A percentile compares a stretch with the other conserved stretches of the same genome.
Conservation (phyloP, 768 basidiomycete genomes). For the Phallus indusiatus region DNA sequence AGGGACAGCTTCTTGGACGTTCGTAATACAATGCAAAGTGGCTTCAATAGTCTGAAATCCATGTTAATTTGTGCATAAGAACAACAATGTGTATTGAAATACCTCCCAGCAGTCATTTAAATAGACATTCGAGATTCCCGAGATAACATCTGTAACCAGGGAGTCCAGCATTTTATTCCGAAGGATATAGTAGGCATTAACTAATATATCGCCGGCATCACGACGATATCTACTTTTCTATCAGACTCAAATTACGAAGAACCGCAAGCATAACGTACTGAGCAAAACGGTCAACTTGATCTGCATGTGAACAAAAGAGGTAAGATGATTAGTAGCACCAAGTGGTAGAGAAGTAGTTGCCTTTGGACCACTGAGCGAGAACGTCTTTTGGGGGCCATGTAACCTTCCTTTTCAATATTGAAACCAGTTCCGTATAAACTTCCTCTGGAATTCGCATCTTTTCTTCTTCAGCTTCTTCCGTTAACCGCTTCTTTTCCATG, state of each 20-base stretch:
- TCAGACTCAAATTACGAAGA: background rate
- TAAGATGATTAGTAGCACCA: slow-evolving; percentile 1
- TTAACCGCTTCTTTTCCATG: background rate
- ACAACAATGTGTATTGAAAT: slow-evolving; percentile 11
- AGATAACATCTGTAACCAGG: slow-evolving; percentile 52
- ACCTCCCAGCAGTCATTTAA: slow-evolving; percentile 71
- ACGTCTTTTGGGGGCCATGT: slow-evolving; percentile 49
- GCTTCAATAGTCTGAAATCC: slow-evolving; percentile 69
- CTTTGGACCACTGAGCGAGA: slow-evolving; percentile 54
- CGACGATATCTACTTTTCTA: slow-evolving; percentile 53
- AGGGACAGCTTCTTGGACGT: slow-evolving; percentile 79
- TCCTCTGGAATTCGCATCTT: slow-evolving; percentile 53
- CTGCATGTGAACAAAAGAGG: slow-evolving; percentile 27
- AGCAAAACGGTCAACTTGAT: slow-evolving; percentile 71
- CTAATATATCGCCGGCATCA: slow-evolving; percentile 79
- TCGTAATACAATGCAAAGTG: slow-evolving; percentile 75
- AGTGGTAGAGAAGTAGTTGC: slow-evolving; percentile 29
- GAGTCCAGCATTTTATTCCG: slow-evolving; percentile 74
- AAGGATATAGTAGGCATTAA: slow-evolving; percentile 80
- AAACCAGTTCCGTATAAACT: slow-evolving; percentile 73
- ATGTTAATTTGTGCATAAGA: background rate
- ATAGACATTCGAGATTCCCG: slow-evolving; percentile 37
- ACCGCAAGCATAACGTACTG: slow-evolving; percentile 42
- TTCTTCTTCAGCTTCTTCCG: slow-evolving; percentile 16
- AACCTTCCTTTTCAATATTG: slow-evolving; percentile 61